These are phyloP conservation scores for Colletotrichum sp. DNA, from an alignment of 2,329 filamentous ascomycete species.

Conservation along the genomic window DNA sequence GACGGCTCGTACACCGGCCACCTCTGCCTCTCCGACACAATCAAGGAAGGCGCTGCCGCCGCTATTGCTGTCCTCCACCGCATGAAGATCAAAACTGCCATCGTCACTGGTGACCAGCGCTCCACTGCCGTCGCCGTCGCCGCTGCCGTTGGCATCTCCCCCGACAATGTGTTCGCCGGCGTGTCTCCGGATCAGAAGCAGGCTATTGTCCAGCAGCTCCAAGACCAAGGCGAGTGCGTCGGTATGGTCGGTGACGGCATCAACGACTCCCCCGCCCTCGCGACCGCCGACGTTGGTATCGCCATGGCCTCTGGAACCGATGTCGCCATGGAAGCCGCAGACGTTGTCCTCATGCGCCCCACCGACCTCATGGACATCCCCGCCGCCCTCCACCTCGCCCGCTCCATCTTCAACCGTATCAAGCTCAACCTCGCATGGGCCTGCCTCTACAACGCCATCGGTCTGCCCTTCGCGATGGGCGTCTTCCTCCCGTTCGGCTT, in stretches of 20 bases:
- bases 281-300: conserved; percentile 91
- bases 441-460: conserved; percentile 89
- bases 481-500: conserved; percentile 89
- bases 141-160: conserved; percentile 77
- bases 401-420: conserved; percentile 88
- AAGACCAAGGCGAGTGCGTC: conserved; percentile 76
- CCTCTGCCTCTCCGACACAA: conserved; percentile 84
- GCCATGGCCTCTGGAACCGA: conserved; percentile 92
- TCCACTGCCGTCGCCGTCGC: conserved; percentile 87
- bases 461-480: conserved; percentile 96
- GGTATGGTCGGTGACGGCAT: conserved; percentile 99
- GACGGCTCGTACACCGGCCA: conserved; percentile 81
- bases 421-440: conserved; percentile 94
- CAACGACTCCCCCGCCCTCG: conserved; percentile 95
- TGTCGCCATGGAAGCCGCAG: conserved; percentile 96
- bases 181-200: conserved; percentile 93
- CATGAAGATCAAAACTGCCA: conserved; percentile 86
- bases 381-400: conserved; percentile 80
- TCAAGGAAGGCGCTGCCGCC: conserved; percentile 86
- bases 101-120: conserved; percentile 92
- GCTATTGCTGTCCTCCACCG: conserved; percentile 81
- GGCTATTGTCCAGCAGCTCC: conserved; percentile 78
- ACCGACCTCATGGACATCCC: conserved; percentile 94
- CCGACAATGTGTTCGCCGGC: conserved; percentile 81
- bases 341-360: conserved; percentile 93